A percentile compares a stretch with the other conserved stretches of the same genome.
phyloP scores from a whole-genome alignment of 2,329 filamentous ascomycete genomes.

The Venturia pyrina region DNA sequence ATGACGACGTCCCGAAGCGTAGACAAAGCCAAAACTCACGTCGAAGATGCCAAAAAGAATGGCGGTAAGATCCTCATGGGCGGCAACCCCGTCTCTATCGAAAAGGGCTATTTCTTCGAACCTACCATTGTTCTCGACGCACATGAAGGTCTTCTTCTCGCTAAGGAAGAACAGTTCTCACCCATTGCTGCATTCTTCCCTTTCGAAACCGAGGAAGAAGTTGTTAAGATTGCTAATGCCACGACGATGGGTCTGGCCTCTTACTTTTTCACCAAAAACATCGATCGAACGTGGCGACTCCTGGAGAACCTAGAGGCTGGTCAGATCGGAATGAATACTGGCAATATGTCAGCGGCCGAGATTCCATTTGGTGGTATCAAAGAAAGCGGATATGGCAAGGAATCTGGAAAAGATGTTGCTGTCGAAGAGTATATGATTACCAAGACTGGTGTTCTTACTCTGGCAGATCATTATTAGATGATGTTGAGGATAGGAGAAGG shows the following conservation, averaged over 20 bases:
- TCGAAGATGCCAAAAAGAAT: conserved; percentile 52
- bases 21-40: conserved; percentile 48
- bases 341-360: conserved; percentile 55
- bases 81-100: conserved; percentile 38
- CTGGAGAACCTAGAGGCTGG: conserved; percentile 57
- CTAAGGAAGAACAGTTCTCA: conserved; percentile 54
- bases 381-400: conserved; percentile 58
- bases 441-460: conserved; percentile 55
- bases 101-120: conserved; percentile 57
- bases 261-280: conserved; percentile 59
- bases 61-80: conserved; percentile 57
- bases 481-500: neutral
- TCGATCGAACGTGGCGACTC: conserved; percentile 55
- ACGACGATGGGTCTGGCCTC: conserved; percentile 54
- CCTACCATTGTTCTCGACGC: conserved; percentile 55
- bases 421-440: conserved; percentile 52
- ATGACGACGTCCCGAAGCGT: conserved; percentile 47
- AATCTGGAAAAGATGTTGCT: conserved; percentile 56
- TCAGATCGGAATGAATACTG: conserved; percentile 46
- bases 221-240: conserved; percentile 48
- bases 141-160: conserved; percentile 46
- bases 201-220: conserved; percentile 58
- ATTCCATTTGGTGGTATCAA: conserved; percentile 60
- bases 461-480: conserved; percentile 33
- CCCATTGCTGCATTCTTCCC: conserved; percentile 53